Percentiles rank a stretch among this genome's conserved stretches.
These are phyloP conservation scores for Turritis glabra DNA, from an alignment of 345 rosid species.

Conservation along the genomic window DNA sequence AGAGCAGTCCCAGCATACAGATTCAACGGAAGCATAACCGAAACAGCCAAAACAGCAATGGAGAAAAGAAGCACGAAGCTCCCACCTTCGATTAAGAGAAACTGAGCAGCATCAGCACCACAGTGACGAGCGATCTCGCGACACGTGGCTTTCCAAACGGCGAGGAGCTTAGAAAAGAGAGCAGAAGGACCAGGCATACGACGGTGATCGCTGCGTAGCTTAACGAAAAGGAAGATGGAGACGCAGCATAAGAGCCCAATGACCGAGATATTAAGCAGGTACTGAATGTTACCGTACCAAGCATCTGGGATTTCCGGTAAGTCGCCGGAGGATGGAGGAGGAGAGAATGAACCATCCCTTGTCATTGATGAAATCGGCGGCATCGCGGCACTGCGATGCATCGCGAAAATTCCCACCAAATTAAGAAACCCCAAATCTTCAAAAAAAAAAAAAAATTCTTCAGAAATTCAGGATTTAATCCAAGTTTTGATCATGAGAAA, in stretches of 20 bases:
- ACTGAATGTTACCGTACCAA: slow-evolving; percentile 94
- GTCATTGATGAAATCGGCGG: slow-evolving; percentile 29
- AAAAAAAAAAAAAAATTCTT: too few species aligned
- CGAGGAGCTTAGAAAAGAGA: slow-evolving; percentile 73
- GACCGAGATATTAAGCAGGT: slow-evolving; percentile 80
- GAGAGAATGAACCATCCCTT: slow-evolving; percentile 34
- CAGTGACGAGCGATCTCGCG: slow-evolving; percentile 89
- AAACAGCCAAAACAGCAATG: slow-evolving; percentile 56
- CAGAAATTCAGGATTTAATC: background rate
- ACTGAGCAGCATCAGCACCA: slow-evolving; percentile 96
- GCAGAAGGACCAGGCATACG: slow-evolving; percentile 84
- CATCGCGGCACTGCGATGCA: slow-evolving; percentile 35
- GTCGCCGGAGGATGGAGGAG: slow-evolving; percentile 52
- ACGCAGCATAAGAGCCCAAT: slow-evolving; percentile 84
- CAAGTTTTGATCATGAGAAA: background rate
- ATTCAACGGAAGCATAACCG: slow-evolving; percentile 76
- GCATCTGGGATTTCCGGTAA: slow-evolving; percentile 51
- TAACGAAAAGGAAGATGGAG: slow-evolving; percentile 79
- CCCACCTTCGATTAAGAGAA: slow-evolving; percentile 86
- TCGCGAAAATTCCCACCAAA: slow-evolving; percentile 16
- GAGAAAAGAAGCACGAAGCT: slow-evolving; percentile 65
- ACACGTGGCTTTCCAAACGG: slow-evolving; percentile 94
- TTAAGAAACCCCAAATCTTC: slow-evolving; percentile 7
- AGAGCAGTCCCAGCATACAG: slow-evolving; percentile 79
- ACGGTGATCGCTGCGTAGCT: slow-evolving; percentile 95